Percentiles rank a stretch among this genome's conserved stretches.
Evolutionary conservation across 1,284 basidiomycete genomes (phyloP).

Genomic region (Cronartium quercuum): DNA sequence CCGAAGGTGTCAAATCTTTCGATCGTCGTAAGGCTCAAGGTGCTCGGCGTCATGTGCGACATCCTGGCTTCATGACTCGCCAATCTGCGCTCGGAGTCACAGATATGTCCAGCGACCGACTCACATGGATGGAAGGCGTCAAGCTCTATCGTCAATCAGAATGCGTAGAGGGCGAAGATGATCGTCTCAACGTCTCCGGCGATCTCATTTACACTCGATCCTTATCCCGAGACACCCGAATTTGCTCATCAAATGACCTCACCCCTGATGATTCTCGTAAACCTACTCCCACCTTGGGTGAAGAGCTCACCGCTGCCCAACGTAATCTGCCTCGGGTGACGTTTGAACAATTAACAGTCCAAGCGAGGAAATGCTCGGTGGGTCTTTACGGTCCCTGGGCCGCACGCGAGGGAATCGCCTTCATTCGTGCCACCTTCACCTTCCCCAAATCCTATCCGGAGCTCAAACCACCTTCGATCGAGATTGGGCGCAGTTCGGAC

Average conservation of each 20-base stretch:
- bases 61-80: conserved; percentile 46
- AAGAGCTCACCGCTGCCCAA: conserved; percentile 24
- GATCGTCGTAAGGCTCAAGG: neutral
- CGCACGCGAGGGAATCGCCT: conserved; percentile 62
- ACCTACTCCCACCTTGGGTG: neutral
- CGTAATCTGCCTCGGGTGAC: conserved; percentile 48
- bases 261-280: neutral
- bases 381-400: conserved; percentile 88
- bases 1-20: neutral
- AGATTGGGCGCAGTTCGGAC: conserved; percentile 31
- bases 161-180: conserved; percentile 49
- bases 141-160: conserved; percentile 57
- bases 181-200: conserved; percentile 67
- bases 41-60: conserved; percentile 28
- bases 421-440: conserved; percentile 80
- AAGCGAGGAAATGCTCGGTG: conserved; percentile 73
- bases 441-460: conserved; percentile 76
- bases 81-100: conserved; percentile 60
- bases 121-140: conserved; percentile 66
- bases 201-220: conserved; percentile 45
- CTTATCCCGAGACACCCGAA: conserved; percentile 59
- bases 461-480: conserved; percentile 33
- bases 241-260: conserved; percentile 70
- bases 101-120: conserved; percentile 52
- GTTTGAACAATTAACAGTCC: conserved; percentile 63